A percentile compares a stretch with the other conserved stretches of the same genome.
Evolutionary conservation across 2,329 filamentous ascomycete species (phyloP).

Genomic region (Trichoderma pleuroti): DNA sequence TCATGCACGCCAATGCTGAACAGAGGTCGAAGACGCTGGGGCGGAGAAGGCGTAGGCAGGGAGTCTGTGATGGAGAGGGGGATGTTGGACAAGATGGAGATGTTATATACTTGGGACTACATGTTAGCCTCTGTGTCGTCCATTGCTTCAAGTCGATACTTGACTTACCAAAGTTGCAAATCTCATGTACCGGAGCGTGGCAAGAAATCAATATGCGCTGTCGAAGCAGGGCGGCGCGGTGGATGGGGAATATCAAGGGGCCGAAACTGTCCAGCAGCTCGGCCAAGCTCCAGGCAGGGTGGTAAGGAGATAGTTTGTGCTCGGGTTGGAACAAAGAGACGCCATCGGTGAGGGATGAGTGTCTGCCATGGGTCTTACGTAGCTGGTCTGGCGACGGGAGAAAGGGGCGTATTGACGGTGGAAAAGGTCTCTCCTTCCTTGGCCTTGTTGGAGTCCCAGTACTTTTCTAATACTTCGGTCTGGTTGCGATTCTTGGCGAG

Average conservation of each 20-base stretch:
- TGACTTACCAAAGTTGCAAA: constrained; percentile 77
- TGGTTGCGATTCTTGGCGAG: constrained; percentile 64
- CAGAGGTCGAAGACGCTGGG: constrained; percentile 71
- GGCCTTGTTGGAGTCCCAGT: constrained; percentile 63
- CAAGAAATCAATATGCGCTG: constrained; percentile 86
- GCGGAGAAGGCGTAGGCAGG: constrained; percentile 59
- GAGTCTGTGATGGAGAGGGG: constrained; percentile 69
- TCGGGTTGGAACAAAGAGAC: constrained; percentile 55
- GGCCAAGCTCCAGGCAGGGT: constrained; percentile 81
- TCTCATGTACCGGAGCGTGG: constrained; percentile 77
- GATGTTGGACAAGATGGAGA: constrained; percentile 89
- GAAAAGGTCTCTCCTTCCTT: constrained; percentile 34
- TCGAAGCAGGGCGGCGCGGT: constrained; percentile 79
- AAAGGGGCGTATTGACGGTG: constrained; percentile 38
- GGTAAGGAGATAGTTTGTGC: constrained; percentile 69
- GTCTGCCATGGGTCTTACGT: constrained; percentile 49
- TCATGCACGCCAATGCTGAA: constrained; percentile 94
- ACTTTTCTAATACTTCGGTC: constrained; percentile 65
- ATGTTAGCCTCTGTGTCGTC: background rate
- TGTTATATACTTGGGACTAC: constrained; percentile 72
- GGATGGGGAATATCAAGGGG: constrained; percentile 85
- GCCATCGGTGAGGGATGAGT: constrained; percentile 60
- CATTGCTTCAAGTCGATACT: constrained; percentile 24
- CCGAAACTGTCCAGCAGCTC: constrained; percentile 79
- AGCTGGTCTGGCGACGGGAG: constrained; percentile 28